phyloP scores from a whole-genome alignment of 192 early-diverging fungal species.

The Rhizophagus sp. region DNA sequence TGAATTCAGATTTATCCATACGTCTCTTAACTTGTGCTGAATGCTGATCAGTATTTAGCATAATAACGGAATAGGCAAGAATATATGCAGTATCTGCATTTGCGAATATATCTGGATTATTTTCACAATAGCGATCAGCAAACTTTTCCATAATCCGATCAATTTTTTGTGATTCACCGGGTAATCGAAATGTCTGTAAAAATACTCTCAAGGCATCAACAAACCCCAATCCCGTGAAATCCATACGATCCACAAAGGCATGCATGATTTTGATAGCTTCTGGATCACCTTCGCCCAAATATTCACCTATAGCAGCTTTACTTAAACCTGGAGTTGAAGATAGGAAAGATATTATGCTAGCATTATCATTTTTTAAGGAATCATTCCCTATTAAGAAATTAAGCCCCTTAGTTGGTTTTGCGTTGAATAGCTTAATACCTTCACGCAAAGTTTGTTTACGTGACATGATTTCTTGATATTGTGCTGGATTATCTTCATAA shows the following conservation, averaged over 20 bases:
- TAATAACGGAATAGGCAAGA: slow-evolving; percentile 88
- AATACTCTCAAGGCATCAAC: slow-evolving; percentile 82
- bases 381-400: slow-evolving; percentile 74
- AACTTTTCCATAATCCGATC: slow-evolving; percentile 97
- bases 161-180: slow-evolving; percentile 94
- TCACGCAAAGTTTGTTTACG: slow-evolving; percentile 81
- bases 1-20: slow-evolving; percentile 87
- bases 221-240: slow-evolving; percentile 73
- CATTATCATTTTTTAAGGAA: slow-evolving; percentile 72
- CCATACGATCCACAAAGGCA: slow-evolving; percentile 87
- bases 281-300: slow-evolving; percentile 86
- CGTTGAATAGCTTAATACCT: slow-evolving; percentile 78
- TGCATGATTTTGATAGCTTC: slow-evolving; percentile 94
- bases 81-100: slow-evolving; percentile 93
- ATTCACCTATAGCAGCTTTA: slow-evolving; percentile 90
- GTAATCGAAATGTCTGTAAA: slow-evolving; percentile 87
- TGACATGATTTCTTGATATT: slow-evolving; percentile 80
- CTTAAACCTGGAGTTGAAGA: slow-evolving; percentile 74
- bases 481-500: slow-evolving; percentile 80
- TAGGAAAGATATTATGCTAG: slow-evolving; percentile 77
- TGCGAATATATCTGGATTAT: slow-evolving; percentile 79
- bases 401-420: slow-evolving; percentile 86
- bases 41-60: slow-evolving; percentile 94
- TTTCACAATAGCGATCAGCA: slow-evolving; percentile 86
- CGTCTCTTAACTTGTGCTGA: slow-evolving; percentile 81